Percentiles rank a stretch among this genome's conserved stretches.
Evolutionary conservation across 345 rosid genomes (phyloP).

Genomic region (Lepidium sativum): DNA sequence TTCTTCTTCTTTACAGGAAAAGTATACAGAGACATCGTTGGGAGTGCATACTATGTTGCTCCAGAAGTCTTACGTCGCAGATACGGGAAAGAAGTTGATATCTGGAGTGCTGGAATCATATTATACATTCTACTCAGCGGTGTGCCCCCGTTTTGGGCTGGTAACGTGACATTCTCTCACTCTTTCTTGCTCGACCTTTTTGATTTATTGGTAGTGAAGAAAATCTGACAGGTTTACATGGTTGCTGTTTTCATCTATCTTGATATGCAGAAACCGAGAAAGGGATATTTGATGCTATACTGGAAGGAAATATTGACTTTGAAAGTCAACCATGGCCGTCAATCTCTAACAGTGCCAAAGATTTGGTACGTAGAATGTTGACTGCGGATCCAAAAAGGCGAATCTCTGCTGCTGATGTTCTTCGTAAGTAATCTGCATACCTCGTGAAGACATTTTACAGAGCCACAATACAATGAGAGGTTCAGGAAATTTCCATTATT

Average conservation of each 20-base stretch:
- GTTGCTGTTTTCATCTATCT: not conserved
- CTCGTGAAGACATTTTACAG: not conserved
- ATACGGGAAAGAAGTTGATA: conserved; percentile 72
- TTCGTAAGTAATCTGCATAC: conserved; percentile 39
- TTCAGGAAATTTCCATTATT: not conserved
- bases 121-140: conserved; percentile 78
- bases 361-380: conserved; percentile 70
- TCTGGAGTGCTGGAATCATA: conserved; percentile 86
- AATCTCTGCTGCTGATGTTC: conserved; percentile 74
- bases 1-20: conserved; percentile 38
- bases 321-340: conserved; percentile 80
- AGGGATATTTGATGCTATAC: conserved; percentile 74
- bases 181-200: not conserved
- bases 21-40: conserved; percentile 58
- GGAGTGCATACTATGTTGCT: conserved; percentile 60
- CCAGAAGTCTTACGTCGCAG: conserved; percentile 69
- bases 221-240: not conserved
- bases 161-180: conserved; percentile 18
- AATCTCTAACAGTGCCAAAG: conserved; percentile 86
- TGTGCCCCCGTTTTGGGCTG: conserved; percentile 95
- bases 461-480: not conserved
- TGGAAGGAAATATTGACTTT: conserved; percentile 76
- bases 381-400: conserved; percentile 67
- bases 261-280: conserved; percentile 61
- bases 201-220: not conserved